Evolutionary conservation across 2,329 filamentous ascomycete genomes (phyloP).

Genomic region (Aspergillus intermedius): DNA sequence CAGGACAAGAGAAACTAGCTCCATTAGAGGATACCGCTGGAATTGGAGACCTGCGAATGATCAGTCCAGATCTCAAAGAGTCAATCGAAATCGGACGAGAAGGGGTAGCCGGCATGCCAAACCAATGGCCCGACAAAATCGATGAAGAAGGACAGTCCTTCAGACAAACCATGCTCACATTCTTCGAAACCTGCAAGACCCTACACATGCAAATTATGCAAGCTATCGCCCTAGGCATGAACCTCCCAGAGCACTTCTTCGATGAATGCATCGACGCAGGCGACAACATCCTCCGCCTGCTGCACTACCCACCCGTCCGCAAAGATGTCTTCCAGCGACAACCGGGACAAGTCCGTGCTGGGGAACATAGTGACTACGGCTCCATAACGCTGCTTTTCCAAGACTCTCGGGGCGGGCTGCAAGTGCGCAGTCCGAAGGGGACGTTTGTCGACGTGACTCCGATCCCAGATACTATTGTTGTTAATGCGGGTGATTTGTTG

Average conservation of each 20-base stretch:
- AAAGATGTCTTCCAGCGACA: slow-evolving; percentile 61
- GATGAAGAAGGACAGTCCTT: slow-evolving; percentile 55
- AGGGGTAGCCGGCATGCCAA: slow-evolving; percentile 57
- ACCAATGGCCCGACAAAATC: slow-evolving; percentile 64
- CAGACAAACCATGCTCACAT: slow-evolving; percentile 64
- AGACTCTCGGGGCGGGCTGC: slow-evolving; percentile 51
- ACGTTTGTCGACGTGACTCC: slow-evolving; percentile 77
- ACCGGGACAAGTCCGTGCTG: slow-evolving; percentile 65
- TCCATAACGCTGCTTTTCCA: slow-evolving; percentile 51
- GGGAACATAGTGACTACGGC: slow-evolving; percentile 65
- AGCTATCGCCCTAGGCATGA: slow-evolving; percentile 77
- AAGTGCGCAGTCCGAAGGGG: slow-evolving; percentile 64
- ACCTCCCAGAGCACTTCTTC: slow-evolving; percentile 65
- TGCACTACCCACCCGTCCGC: slow-evolving; percentile 68
- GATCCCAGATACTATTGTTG: slow-evolving; percentile 72
- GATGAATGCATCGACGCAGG: slow-evolving; percentile 64
- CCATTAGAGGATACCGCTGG: slow-evolving; percentile 49
- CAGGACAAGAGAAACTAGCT: slow-evolving; percentile 66
- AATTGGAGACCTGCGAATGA: slow-evolving; percentile 53
- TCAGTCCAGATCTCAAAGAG: slow-evolving; percentile 50
- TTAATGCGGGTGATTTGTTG: slow-evolving; percentile 83
- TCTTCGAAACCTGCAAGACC: slow-evolving; percentile 66
- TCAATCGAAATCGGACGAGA: slow-evolving; percentile 57
- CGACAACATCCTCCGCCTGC: slow-evolving; percentile 64
- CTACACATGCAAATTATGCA: slow-evolving; percentile 76